Evolutionary conservation across 768 basidiomycete genomes (phyloP), one percentile per base, ranked within the genome.

Genomic region (Mycena vulgaris): DNA sequence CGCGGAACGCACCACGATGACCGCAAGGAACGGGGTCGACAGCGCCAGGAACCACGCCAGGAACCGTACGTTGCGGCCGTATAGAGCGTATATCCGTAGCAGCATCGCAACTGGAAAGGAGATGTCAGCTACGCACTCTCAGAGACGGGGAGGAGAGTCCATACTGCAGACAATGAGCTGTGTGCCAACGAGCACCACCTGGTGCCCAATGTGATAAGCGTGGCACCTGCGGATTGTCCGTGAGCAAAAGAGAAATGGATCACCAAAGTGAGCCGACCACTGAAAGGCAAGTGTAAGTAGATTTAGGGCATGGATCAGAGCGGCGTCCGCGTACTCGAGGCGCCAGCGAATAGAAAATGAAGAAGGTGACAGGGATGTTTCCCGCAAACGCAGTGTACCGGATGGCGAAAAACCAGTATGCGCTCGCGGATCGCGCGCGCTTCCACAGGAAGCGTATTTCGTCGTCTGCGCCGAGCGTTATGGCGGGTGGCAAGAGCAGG

Each of bases 371-470:
- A 13, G 69, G 63, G 25, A 66, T 47, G 39, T 70, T 70, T 19
- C 69, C 69, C 17, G 17, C 31, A 3, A 70, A 35, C 0, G 58
- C 69, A 0, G 39, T 2, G 30, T 70, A 70, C 5, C 69, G 69
- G 0, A 70, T 48, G 0, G 42, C 37, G 45, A 70, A 70, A 17
- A 60, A 66, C 63, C 63, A 66, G 49, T 28, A 14, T 2, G 63
- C 37, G 58, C 69, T 61, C 6, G 59, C 23, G 23, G 51, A 60
- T 7, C 40, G 21, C 19, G 23, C 28, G 10, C 63, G 63, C n/a
- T 45, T 45, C 69, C 69, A 70, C 23, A 70, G n/a, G 19, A 45
- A 53, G 21, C 19, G 19, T 17, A 70, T 52, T 53, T 70, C 63
- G 33, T 37, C 5, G 63, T 60, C 66, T 67, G 58, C n/a, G 6